phyloP scores from a whole-genome alignment of 192 early-diverging fungal species.

The Geranomyces variabilis region DNA sequence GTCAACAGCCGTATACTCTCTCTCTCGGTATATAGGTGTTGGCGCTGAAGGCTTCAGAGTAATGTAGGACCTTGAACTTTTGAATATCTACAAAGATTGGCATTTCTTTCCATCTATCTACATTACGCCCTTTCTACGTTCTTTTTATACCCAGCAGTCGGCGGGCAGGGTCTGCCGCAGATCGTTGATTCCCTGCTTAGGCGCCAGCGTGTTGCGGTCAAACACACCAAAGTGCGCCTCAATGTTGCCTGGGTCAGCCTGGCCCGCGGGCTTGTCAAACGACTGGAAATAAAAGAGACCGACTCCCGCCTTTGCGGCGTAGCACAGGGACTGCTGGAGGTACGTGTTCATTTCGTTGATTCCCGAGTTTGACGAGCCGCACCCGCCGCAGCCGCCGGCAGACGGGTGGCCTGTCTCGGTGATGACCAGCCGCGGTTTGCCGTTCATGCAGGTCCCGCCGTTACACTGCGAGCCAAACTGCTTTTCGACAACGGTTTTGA shows the following conservation, averaged over 20 bases:
- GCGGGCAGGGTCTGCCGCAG: background rate
- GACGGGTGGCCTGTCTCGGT: slow-evolving; percentile 2
- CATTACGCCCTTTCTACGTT: no score
- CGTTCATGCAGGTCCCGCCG: background rate
- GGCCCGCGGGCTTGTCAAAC: background rate
- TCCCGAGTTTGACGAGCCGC: background rate
- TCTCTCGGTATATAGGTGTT: no score
- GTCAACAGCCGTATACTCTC: no score
- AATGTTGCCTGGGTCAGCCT: background rate
- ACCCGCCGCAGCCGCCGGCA: background rate
- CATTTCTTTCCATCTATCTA: no score
- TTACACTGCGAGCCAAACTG: slow-evolving; percentile 5
- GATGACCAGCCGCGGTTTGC: slow-evolving; percentile 3
- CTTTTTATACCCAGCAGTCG: no score
- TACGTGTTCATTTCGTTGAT: background rate
- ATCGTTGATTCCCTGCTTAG: slow-evolving; percentile 1
- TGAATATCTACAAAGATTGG: no score
- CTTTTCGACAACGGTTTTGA: slow-evolving; percentile 1
- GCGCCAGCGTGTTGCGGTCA: background rate
- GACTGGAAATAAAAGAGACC: background rate
- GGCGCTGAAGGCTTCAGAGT: no score
- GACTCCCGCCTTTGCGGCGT: background rate
- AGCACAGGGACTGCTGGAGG: background rate
- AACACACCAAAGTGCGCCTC: slow-evolving; percentile 4
- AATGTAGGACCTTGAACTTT: no score